These are phyloP conservation scores for Petrea volubilis DNA, from an alignment of 257 asterid genomes.

Conservation along the genomic window DNA sequence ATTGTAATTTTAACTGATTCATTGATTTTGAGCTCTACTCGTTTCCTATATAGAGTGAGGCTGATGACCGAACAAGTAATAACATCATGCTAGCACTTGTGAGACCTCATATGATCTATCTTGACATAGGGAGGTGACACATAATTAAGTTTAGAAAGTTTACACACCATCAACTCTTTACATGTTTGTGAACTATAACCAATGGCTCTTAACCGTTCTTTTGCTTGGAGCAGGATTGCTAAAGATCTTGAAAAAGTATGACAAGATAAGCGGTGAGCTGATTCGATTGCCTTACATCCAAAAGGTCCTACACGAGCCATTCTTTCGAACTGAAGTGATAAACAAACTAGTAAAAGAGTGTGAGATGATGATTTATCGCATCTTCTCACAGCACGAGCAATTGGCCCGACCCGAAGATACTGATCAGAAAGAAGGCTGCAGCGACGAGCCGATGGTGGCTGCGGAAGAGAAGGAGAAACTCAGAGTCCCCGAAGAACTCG, in stretches of 20 bases:
- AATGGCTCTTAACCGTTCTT: conserved; percentile 9
- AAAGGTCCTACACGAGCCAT: conserved; percentile 66
- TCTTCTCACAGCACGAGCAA: conserved; percentile 47
- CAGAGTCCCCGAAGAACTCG: conserved; percentile 55
- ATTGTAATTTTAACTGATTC: no score
- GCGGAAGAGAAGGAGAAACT: conserved; percentile 28
- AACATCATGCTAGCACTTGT: no score
- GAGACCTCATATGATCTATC: conserved; percentile 4
- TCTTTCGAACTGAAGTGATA: conserved; percentile 54
- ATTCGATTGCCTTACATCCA: conserved; percentile 68
- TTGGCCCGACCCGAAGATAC: conserved; percentile 41
- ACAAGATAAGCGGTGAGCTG: conserved; percentile 64
- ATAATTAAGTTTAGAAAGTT: no score
- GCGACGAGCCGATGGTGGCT: conserved; percentile 10
- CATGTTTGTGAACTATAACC: not conserved
- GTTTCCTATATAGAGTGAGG: no score
- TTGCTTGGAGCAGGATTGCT: conserved; percentile 56
- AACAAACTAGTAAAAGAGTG: conserved; percentile 66
- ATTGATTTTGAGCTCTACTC: no score
- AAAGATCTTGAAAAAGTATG: conserved; percentile 83
- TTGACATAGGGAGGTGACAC: not conserved
- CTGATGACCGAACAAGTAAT: no score
- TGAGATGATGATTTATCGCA: conserved; percentile 54
- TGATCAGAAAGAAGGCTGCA: conserved; percentile 27
- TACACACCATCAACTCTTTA: not conserved